Conservation (phyloP, 148 eudicot genomes). For the Arbutus unedo region DNA sequence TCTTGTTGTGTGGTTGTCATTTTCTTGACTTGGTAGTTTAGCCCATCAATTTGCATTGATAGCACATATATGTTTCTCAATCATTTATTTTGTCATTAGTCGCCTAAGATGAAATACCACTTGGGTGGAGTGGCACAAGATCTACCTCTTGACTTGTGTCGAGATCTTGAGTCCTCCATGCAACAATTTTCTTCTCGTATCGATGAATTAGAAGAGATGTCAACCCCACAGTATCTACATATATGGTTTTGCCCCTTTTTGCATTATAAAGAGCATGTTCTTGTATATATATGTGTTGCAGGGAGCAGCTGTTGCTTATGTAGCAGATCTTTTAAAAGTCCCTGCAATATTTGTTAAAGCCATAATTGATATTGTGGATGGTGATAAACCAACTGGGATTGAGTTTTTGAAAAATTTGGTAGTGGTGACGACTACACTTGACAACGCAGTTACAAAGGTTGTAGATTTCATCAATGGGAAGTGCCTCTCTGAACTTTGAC, state of each 20-base stretch:
- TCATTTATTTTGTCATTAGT: background rate
- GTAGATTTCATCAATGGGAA: conserved; percentile 83
- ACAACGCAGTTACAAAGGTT: conserved; percentile 48
- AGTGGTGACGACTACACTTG: conserved; percentile 67
- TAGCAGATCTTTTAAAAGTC: conserved; percentile 77
- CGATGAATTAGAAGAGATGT: background rate
- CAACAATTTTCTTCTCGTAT: background rate
- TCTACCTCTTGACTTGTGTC: background rate
- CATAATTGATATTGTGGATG: conserved; percentile 85
- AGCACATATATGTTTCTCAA: too few relatives aligned
- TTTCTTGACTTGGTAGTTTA: too few relatives aligned
- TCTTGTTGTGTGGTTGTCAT: too few relatives aligned
- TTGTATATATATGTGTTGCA: conserved; percentile 28
- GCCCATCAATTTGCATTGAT: too few relatives aligned
- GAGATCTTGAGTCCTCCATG: background rate
- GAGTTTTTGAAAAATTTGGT: conserved; percentile 74
- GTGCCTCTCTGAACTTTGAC: conserved; percentile 61
- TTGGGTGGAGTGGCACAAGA: background rate
- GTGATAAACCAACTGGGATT: conserved; percentile 78
- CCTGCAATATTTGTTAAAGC: conserved; percentile 84
- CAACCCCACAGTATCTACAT: background rate
- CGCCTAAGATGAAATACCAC: background rate
- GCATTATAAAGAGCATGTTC: background rate
- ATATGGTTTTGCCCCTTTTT: background rate
- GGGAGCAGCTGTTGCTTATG: conserved; percentile 96